Evolutionary conservation across 1,284 basidiomycete species (phyloP).

Genomic region (Grifola frondosa): DNA sequence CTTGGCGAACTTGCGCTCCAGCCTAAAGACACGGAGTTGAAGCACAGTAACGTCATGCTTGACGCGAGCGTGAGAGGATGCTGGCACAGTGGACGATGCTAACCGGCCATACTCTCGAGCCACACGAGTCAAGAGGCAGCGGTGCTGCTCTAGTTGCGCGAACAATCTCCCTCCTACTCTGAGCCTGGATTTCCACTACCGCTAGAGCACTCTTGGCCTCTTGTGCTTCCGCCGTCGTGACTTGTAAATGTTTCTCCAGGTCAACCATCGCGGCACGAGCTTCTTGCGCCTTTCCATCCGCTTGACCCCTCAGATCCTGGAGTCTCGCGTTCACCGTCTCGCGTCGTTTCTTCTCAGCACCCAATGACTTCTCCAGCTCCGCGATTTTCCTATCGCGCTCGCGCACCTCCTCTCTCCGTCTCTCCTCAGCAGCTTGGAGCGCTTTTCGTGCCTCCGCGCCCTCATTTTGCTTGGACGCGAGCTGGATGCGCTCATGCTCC

Average conservation of each 20-base stretch:
- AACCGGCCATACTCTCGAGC: conserved; percentile 62
- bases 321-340: conserved; percentile 45
- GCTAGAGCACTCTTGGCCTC: conserved; percentile 29
- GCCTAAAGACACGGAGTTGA: conserved; percentile 46
- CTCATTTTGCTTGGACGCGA: conserved; percentile 52
- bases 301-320: conserved; percentile 43
- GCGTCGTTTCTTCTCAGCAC: conserved; percentile 49
- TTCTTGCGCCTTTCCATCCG: conserved; percentile 41
- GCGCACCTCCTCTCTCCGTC: conserved; percentile 50
- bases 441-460: conserved; percentile 51
- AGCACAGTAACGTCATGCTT: conserved; percentile 42
- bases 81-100: conserved; percentile 47
- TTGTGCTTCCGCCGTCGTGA: conserved; percentile 36
- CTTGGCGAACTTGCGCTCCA: conserved; percentile 68
- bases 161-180: conserved; percentile 46
- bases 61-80: conserved; percentile 39
- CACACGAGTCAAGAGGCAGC: conserved; percentile 42
- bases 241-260: conserved; percentile 38
- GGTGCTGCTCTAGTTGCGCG: conserved; percentile 49
- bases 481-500: conserved; percentile 58
- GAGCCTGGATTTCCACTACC: conserved; percentile 24
- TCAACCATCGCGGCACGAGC: conserved; percentile 34
- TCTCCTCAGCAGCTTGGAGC: conserved; percentile 47
- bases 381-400: conserved; percentile 53
- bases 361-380: conserved; percentile 55